Evolutionary conservation across 495 filamentous ascomycete species (phyloP).

Genomic region (Penicillium arizonense): DNA sequence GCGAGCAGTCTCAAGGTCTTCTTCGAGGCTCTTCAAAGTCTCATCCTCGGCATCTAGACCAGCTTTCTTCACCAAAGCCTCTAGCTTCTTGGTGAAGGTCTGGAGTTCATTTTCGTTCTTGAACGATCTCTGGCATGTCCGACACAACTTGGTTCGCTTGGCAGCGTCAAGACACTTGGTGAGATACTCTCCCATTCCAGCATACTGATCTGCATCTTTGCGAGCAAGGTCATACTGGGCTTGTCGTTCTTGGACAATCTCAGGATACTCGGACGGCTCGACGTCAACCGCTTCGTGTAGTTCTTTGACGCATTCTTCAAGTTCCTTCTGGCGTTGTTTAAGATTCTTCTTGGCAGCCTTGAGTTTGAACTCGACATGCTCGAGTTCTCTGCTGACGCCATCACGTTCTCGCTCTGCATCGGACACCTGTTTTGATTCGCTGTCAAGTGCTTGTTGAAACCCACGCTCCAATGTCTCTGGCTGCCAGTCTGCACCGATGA

Average conservation of each 20-base stretch:
- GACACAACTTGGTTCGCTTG: constrained; percentile 63
- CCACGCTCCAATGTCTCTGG: constrained; percentile 66
- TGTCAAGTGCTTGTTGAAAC: constrained; percentile 64
- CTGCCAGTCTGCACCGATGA: constrained; percentile 66
- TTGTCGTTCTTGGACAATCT: constrained; percentile 55
- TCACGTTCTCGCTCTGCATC: constrained; percentile 70
- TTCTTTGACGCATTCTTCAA: constrained; percentile 53
- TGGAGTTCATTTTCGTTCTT: constrained; percentile 55
- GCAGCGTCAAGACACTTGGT: constrained; percentile 55
- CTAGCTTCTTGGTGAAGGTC: constrained; percentile 59
- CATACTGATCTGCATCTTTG: constrained; percentile 61
- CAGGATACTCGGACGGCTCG: constrained; percentile 53
- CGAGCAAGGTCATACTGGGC: constrained; percentile 58
- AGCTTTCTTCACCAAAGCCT: constrained; percentile 55
- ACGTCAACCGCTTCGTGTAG: constrained; percentile 50
- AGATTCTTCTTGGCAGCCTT: constrained; percentile 58
- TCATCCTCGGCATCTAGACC: constrained; percentile 51
- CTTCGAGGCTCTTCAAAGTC: constrained; percentile 50
- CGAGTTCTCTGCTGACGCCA: constrained; percentile 64
- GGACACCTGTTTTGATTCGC: constrained; percentile 48
- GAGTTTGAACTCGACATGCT: constrained; percentile 77
- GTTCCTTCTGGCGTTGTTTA: constrained; percentile 62
- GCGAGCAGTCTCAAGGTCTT: constrained; percentile 55
- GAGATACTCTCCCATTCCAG: constrained; percentile 63
- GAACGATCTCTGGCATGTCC: constrained; percentile 67